Evolutionary conservation across 345 rosid genomes (phyloP), one percentile per base, ranked within the genome.

Genomic region (Aethionema arabicum): DNA sequence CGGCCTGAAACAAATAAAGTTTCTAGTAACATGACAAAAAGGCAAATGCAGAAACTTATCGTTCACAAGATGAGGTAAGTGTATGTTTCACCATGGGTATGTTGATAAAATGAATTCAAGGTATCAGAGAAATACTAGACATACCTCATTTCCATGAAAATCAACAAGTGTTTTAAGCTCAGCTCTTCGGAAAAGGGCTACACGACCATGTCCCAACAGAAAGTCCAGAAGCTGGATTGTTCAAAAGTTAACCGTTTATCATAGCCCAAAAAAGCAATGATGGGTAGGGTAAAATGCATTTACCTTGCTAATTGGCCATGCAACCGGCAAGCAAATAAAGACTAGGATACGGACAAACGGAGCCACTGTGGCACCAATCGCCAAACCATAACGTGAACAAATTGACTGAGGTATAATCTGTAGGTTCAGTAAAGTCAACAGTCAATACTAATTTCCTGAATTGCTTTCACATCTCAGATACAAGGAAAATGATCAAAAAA

Each of bases 281-380:
- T 63, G 33, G 45, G 0, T 35, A 6, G 9, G 31, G 4, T 41
- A 64, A 14, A 40, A 5, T n/a, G 52, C 35, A 36, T 31, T 48
- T 37, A 92, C 99, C 99, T 93, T 93, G 87, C 99, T 93, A 68
- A 93, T 93, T 0, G 99, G 99, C 73, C 78, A 93, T 12, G 99
- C 90, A 80, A 93, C 74, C 4, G 99, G 99, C 67, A 74, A 84
- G 76, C 99, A 93, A 65, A 87, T 35, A 79, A 85, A 87, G 75
- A 93, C 96, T 78, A 93, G 89, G 68, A 93, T 67, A 12, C 78
- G 95, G 32, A 93, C 99, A 65, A 80, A 59, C 4, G 97, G 97
- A 61, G 95, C 81, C 80, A 93, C 82, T 2, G 87, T 64, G 5
- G 99, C 95, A 31, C 99, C 97, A 65, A 93, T 90, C 5, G 95